Evolutionary conservation across 129 eudicot species (phyloP), one percentile per base, ranked within the genome.

Genomic region (Apium graveolens): DNA sequence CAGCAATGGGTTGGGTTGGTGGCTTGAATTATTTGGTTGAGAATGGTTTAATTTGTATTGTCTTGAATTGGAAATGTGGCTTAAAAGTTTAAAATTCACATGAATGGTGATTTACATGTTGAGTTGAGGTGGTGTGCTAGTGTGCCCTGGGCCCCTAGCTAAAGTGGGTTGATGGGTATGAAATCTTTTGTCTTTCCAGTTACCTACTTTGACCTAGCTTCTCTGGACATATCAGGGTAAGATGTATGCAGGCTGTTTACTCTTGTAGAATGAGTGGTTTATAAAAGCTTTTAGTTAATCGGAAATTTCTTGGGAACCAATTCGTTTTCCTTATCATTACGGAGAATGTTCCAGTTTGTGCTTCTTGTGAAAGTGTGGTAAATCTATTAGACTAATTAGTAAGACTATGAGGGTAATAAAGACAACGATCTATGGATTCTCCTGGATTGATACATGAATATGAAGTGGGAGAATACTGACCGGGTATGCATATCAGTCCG

Each of bases 131-230:
- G 18, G 18, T 73, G 37, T 73, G 57, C 41, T 44, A 29, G 7
- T 44, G 62, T 26, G 26, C 60, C 6, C 39, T n/a, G n/a, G n/a
- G n/a, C n/a, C n/a, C n/a, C n/a, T 34, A 11, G 60, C 38, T 74
- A 32, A 11, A 44, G 39, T 44, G 77, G 55, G 60, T 44, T n/a
- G 77, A 32, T 74, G 60, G 77, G 31, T 44, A 8, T 74, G n/a
- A 44, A 27, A 27, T 60, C 60, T 44, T 74, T 73, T 17, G n/a
- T 74, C 49, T 12, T 74, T 27, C 34, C 6, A 74, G 18, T 74
- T 74, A 44, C 60, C 26, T 31, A n/a, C 32, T 74, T n/a, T 44
- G 77, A 74, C 57, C 77, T 44, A 74, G n/a, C 21, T 42, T 43
- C 5, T 14, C 49, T 11, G 34, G 31, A 27, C 0, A 3, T 34